Evolutionary conservation across 768 basidiomycete species (phyloP).

Genomic region (Exidia glandulosa): DNA sequence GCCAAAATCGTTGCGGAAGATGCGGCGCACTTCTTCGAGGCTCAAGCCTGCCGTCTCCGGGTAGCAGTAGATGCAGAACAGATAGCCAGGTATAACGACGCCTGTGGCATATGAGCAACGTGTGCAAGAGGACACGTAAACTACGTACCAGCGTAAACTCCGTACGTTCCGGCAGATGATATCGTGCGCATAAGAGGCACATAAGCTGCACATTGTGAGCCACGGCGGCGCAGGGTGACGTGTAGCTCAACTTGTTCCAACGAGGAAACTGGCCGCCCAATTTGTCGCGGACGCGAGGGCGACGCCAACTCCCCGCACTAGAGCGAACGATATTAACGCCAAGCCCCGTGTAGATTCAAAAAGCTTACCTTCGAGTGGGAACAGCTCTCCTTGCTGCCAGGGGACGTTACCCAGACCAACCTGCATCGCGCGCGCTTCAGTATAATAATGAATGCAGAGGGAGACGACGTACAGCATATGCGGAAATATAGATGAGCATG

Average conservation of each 20-base stretch:
- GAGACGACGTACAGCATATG: constrained; percentile 71
- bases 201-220: constrained; percentile 29
- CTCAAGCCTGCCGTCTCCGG: constrained; percentile 72
- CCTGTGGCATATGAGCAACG: not conserved
- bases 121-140: constrained; percentile 32
- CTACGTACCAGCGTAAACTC: constrained; percentile 70
- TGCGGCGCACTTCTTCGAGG: constrained; percentile 43
- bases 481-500: constrained; percentile 79
- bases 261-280: constrained; percentile 68
- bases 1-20: constrained; percentile 20
- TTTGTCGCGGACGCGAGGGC: constrained; percentile 66
- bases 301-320: constrained; percentile 69
- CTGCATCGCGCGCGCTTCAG: too few relatives aligned
- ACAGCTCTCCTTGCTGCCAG: constrained; percentile 83
- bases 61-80: constrained; percentile 62
- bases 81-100: constrained; percentile 39
- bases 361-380: constrained; percentile 52
- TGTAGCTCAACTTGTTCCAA: constrained; percentile 38
- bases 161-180: constrained; percentile 66
- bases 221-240: not conserved
- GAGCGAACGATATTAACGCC: not conserved
- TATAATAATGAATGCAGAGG: too few relatives aligned
- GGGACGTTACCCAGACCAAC: constrained; percentile 74
- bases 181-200: constrained; percentile 65
- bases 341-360: not conserved